A percentile compares a stretch with the other conserved stretches of the same genome.
Evolutionary conservation across 2,329 filamentous ascomycete genomes (phyloP).

Genomic region (Fusarium buxicola): DNA sequence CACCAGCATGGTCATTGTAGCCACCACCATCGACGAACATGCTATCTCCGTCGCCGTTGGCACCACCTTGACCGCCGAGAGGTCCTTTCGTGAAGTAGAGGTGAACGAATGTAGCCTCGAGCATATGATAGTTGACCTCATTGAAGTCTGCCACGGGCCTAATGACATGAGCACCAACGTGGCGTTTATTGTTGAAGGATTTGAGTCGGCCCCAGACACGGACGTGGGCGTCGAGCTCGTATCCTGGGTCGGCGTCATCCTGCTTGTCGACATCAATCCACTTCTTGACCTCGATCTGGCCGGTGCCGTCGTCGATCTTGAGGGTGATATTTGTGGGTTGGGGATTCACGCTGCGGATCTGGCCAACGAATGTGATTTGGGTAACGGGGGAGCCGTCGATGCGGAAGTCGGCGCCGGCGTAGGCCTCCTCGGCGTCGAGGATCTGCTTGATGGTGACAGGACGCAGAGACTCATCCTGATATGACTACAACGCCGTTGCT

Average conservation of each 20-base stretch:
- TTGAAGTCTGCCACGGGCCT: conserved; percentile 86
- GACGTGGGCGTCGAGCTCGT: conserved; percentile 81
- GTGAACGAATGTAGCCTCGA: conserved; percentile 91
- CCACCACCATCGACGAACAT: conserved; percentile 68
- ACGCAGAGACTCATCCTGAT: conserved; percentile 86
- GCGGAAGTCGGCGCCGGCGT: conserved; percentile 79
- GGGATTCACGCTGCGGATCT: conserved; percentile 87
- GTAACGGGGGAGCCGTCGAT: conserved; percentile 82
- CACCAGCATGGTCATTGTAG: conserved; percentile 52
- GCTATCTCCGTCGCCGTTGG: conserved; percentile 57
- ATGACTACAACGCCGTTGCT: conserved; percentile 56
- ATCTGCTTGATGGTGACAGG: conserved; percentile 97
- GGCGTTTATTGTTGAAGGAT: conserved; percentile 83
- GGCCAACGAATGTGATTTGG: conserved; percentile 84
- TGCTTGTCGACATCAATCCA: conserved; percentile 78
- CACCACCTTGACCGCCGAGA: conserved; percentile 56
- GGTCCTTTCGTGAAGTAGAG: conserved; percentile 82
- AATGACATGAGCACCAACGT: conserved; percentile 84
- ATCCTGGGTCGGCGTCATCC: conserved; percentile 61
- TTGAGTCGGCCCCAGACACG: conserved; percentile 88
- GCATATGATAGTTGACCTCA: conserved; percentile 91
- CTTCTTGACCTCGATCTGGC: conserved; percentile 88
- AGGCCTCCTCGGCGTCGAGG: conserved; percentile 81
- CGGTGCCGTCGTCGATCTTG: conserved; percentile 94
- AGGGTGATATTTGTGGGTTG: conserved; percentile 93